These are phyloP conservation scores for Lactarius tabidus DNA, from an alignment of 768 basidiomycete species.

Conservation along the genomic window DNA sequence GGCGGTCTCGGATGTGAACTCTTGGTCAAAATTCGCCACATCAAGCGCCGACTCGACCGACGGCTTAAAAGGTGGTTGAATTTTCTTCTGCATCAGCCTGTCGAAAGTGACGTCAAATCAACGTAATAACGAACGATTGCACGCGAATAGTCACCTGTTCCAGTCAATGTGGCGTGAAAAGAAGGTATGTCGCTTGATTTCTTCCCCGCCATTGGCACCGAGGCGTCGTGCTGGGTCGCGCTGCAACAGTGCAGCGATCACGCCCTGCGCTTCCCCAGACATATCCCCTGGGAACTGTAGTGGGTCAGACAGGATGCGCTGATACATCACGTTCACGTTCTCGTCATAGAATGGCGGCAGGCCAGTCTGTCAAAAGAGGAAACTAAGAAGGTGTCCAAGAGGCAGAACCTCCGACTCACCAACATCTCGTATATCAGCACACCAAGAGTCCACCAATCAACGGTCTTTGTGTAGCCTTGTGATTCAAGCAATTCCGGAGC, in stretches of 20 bases:
- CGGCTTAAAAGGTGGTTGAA: constrained; percentile 96
- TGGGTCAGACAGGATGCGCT: constrained; percentile 91
- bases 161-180: constrained; percentile 94
- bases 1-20: constrained; percentile 94
- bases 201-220: constrained; percentile 91
- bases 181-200: constrained; percentile 95
- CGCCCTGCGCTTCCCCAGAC: constrained; percentile 78
- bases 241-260: constrained; percentile 84
- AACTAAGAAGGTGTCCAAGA: constrained; percentile 13
- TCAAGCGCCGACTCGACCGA: constrained; percentile 93
- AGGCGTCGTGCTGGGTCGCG: constrained; percentile 83
- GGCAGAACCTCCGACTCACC: constrained; percentile 40
- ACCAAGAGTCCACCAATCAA: constrained; percentile 99
- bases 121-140: neutral
- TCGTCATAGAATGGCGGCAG: constrained; percentile 99
- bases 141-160: constrained; percentile 50
- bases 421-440: constrained; percentile 97
- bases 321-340: constrained; percentile 97
- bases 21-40: constrained; percentile 95
- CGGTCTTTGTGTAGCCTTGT: constrained; percentile 95
- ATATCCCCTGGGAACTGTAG: constrained; percentile 90
- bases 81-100: constrained; percentile 86
- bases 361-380: constrained; percentile 59
- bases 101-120: neutral
- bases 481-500: constrained; percentile 95